These are phyloP conservation scores for Fraxinus nigra DNA, from an alignment of 305 asterid species.

Conservation along the genomic window DNA sequence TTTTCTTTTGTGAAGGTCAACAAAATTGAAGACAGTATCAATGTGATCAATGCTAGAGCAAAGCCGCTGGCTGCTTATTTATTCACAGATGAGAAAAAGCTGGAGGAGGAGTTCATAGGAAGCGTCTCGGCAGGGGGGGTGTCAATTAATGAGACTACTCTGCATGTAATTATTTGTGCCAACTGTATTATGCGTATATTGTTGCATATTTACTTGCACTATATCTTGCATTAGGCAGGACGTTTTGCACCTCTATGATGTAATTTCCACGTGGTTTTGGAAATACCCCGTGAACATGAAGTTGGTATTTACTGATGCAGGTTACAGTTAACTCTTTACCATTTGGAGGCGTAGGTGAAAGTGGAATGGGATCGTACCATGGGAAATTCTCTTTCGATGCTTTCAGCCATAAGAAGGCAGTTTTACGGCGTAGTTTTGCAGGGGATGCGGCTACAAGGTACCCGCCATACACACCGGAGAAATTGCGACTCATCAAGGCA, in stretches of 20 bases:
- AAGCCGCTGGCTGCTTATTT: slow-evolving; percentile 92
- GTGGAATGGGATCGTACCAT: slow-evolving; percentile 76
- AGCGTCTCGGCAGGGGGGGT: slow-evolving; percentile 76
- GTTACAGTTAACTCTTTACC: slow-evolving; percentile 37
- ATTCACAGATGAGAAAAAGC: slow-evolving; percentile 70
- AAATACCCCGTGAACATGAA: neutral
- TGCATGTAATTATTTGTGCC: slow-evolving; percentile 51
- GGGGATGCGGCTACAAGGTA: slow-evolving; percentile 57
- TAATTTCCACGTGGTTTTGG: neutral
- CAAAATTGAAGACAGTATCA: slow-evolving; percentile 59
- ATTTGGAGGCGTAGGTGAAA: slow-evolving; percentile 76
- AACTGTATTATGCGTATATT: neutral
- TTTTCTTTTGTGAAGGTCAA: slow-evolving; percentile 46
- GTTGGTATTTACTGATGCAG: slow-evolving; percentile 17
- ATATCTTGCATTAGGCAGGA: neutral
- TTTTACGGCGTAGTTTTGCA: slow-evolving; percentile 46
- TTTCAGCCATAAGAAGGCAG: slow-evolving; percentile 80
- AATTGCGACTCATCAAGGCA: slow-evolving; percentile 46
- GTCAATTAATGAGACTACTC: slow-evolving; percentile 58
- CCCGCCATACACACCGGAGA: slow-evolving; percentile 64
- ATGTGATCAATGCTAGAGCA: slow-evolving; percentile 56
- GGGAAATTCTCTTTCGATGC: slow-evolving; percentile 71
- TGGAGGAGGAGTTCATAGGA: slow-evolving; percentile 60
- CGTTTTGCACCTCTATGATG: neutral
- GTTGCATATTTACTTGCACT: neutral